Conservation (phyloP, 1,284 basidiomycete species). For the Ustilago loliicola region DNA sequence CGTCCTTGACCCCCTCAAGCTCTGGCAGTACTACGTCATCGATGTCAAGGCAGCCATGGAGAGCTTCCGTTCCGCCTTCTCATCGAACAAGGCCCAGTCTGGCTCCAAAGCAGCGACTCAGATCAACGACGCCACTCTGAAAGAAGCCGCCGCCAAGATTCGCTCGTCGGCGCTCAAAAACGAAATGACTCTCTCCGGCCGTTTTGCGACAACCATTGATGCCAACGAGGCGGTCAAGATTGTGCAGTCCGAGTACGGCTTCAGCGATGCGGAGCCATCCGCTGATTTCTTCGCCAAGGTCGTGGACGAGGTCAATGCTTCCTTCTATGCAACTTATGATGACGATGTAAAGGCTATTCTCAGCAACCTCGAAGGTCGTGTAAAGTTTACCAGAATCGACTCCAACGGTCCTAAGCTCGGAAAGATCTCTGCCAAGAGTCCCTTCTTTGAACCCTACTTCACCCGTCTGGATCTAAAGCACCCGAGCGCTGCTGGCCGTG, state of each 20-base stretch:
- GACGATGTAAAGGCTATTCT: constrained; percentile 62
- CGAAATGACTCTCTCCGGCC: constrained; percentile 48
- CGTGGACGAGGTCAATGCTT: constrained; percentile 56
- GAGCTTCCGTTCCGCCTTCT: constrained; percentile 32
- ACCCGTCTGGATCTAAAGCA: constrained; percentile 63
- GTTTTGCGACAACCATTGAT: constrained; percentile 59
- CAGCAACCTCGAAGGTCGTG: constrained; percentile 57
- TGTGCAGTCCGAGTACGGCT: constrained; percentile 30
- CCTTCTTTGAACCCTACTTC: constrained; percentile 66
- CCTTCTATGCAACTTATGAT: constrained; percentile 57
- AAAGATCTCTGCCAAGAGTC: constrained; percentile 48
- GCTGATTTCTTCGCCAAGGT: constrained; percentile 45
- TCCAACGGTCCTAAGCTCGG: constrained; percentile 60
- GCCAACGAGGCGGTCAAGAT: constrained; percentile 37
- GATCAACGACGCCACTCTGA: constrained; percentile 13
- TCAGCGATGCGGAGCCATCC: constrained; percentile 32
- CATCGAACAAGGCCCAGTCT: constrained; percentile 18
- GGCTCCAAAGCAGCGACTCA: constrained; percentile 13
- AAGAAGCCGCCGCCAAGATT: constrained; percentile 38
- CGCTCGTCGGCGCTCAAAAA: constrained; percentile 52
- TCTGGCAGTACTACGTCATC: constrained; percentile 66
- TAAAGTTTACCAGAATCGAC: constrained; percentile 61
- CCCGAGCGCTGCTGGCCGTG: constrained; percentile 70
- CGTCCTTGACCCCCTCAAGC: constrained; percentile 52
- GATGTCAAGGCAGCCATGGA: constrained; percentile 51